Conservation (phyloP, 208 protist species). For the Acanthamoeba lenticulata region DNA sequence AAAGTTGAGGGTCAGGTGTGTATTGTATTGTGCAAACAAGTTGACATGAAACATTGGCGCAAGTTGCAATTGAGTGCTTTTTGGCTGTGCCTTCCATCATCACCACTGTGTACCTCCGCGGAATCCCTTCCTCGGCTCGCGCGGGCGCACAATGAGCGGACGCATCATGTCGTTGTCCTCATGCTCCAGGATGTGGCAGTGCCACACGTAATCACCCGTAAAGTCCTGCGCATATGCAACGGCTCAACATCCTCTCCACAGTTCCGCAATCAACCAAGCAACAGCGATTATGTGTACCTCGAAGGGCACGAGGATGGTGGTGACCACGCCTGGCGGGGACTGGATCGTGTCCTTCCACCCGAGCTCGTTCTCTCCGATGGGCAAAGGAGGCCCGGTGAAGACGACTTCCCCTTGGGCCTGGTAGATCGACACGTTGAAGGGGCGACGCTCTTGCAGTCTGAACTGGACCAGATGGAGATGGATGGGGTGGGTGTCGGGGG, state of each 20-base stretch:
- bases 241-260: too few species aligned
- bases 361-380: too few species aligned
- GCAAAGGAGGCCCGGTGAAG: not conserved
- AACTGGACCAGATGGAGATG: slow-evolving; percentile 23
- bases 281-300: too few species aligned
- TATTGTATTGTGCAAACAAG: too few species aligned
- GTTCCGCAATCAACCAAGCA: too few species aligned
- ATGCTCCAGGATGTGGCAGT: slow-evolving; percentile 14
- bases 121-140: too few species aligned
- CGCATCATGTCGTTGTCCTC: slow-evolving; percentile 33
- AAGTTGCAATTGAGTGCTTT: too few species aligned
- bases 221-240: too few species aligned
- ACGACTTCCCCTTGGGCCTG: not conserved
- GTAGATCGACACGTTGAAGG: slow-evolving; percentile 5
- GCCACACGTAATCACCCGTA: not conserved
- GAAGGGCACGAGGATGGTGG: not conserved
- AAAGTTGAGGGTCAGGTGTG: too few species aligned
- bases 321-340: not conserved
- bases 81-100: too few species aligned
- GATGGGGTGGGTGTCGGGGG: not conserved
- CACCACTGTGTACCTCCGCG: too few species aligned
- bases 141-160: not conserved
- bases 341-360: not conserved
- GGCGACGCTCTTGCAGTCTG: not conserved
- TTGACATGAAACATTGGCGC: too few species aligned